Evolutionary conservation across 768 basidiomycete species (phyloP).

Genomic region (Psilocybe sp.): DNA sequence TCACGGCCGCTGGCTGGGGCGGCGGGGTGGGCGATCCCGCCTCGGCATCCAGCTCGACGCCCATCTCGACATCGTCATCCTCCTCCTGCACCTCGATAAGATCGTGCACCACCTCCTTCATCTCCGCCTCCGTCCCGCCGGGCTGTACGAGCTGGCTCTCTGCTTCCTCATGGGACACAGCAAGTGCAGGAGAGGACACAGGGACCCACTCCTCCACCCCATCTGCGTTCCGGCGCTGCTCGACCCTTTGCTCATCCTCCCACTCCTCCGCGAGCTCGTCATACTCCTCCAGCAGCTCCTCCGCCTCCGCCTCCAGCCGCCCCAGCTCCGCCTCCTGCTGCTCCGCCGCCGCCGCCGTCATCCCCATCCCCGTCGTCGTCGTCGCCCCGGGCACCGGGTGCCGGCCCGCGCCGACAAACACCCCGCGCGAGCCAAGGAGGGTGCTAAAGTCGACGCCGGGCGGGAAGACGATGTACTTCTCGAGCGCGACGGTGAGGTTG

Average conservation of each 20-base stretch:
- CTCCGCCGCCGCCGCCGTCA: not conserved
- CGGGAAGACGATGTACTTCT: slow-evolving; percentile 71
- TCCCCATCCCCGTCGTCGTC: not conserved
- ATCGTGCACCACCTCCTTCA: slow-evolving; percentile 20
- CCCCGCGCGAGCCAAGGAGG: slow-evolving; percentile 39
- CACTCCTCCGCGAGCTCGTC: slow-evolving; percentile 5
- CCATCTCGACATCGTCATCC: not conserved
- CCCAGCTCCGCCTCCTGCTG: slow-evolving; percentile 15
- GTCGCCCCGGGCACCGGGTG: not conserved
- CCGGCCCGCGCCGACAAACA: slow-evolving; percentile 22
- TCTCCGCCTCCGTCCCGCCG: slow-evolving; percentile 27
- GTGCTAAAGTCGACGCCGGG: slow-evolving; percentile 61
- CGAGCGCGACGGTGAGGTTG: slow-evolving; percentile 56
- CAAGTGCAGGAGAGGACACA: no score
- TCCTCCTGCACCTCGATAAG: slow-evolving; percentile 7
- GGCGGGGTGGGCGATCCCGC: no score
- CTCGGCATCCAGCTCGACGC: not conserved
- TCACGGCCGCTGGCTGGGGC: slow-evolving; percentile 2
- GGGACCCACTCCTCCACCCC: slow-evolving; percentile 5
- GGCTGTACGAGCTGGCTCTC: slow-evolving; percentile 5
- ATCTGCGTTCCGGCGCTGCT: not conserved
- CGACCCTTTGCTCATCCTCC: slow-evolving; percentile 6
- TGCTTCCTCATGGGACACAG: no score
- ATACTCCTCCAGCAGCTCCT: slow-evolving; percentile 10
- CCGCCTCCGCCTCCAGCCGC: slow-evolving; percentile 19